Evolutionary conservation across 306 rosid genomes (phyloP), one percentile per base, ranked within the genome.

Genomic region (Dalbergia oliveri): DNA sequence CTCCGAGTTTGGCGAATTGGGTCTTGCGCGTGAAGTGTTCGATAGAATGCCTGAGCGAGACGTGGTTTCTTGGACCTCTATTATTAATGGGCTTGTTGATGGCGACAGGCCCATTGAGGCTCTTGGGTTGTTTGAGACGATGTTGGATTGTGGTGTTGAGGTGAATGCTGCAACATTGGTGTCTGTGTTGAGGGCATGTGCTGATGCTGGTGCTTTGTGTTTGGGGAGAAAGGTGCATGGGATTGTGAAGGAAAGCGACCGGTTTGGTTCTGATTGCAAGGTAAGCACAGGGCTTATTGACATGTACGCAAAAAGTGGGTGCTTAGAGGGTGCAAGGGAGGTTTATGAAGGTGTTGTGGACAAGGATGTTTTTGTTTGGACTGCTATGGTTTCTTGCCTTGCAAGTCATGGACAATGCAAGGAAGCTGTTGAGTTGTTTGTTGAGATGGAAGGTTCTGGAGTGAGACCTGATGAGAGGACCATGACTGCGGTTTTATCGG

Each of bases 231-330:
- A 72, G 75, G 86, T 86, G 73, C 93, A 87, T 59, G 47, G 16
- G 75, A 44, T 80, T 73, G 87, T 82, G 26, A 72, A 72, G 73
- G 79, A 79, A 37, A 77, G n/a, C 50, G 21, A 7, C 11, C 3
- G 56, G 7, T 41, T 82, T 72, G 43, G n/a, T 58, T 50, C n/a
- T 16, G 18, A 64, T 65, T 37, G 50, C 31, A 85, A 80, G 26
- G 87, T 87, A 44, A 53, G 64, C 10, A 86, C 91, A 16, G 89
- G 88, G 4, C 89, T 87, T 8, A 76, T 91, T 71, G 91, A 89
- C 14, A 87, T 89, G 95, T 91, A 87, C 33, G 76, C 90, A 0
- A 91, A 89, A 67, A 82, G 90, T 33, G 91, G 89, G 51, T 86
- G 91, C 65, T 35, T 87, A 8, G 84, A 64, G 79, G 73, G 86